These are phyloP conservation scores for Bryoerythrophyllum caledonicum DNA, from an alignment of 225 moss, liverwort and hornwort species.

Conservation along the genomic window DNA sequence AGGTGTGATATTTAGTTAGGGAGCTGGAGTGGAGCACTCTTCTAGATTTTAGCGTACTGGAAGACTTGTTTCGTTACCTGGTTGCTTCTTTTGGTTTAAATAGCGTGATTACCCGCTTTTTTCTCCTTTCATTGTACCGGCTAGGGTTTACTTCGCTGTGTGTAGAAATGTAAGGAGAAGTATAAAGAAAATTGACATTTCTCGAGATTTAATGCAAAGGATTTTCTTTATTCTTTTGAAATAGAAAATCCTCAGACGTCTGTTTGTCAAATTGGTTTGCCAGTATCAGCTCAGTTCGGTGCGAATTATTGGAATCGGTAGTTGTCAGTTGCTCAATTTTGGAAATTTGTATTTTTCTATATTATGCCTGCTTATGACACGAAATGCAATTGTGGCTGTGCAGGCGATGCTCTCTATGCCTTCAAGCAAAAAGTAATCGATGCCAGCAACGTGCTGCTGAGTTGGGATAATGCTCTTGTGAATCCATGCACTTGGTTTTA, in stretches of 20 bases:
- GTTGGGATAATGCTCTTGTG: slow-evolving; percentile 90
- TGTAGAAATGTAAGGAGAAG: neutral
- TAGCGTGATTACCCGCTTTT: neutral
- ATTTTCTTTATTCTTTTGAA: neutral
- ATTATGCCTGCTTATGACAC: slow-evolving; percentile 12
- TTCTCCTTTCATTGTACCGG: neutral
- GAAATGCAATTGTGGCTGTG: slow-evolving; percentile 31
- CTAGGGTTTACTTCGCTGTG: slow-evolving; percentile 23
- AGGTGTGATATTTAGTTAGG: neutral
- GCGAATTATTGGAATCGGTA: neutral
- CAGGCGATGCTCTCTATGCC: slow-evolving; percentile 85
- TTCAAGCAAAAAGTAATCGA: slow-evolving; percentile 60
- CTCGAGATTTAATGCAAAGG: neutral
- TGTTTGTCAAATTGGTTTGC: neutral
- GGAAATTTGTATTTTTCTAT: neutral
- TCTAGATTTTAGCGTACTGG: slow-evolving; percentile 16
- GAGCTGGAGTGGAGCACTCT: neutral
- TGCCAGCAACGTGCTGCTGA: slow-evolving; percentile 80
- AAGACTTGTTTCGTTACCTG: neutral
- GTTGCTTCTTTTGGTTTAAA: neutral
- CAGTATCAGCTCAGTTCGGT: slow-evolving; percentile 1
- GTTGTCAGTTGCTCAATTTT: neutral
- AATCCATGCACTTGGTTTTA: slow-evolving; percentile 99
- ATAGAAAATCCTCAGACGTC: too few relatives aligned
- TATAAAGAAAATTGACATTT: neutral